These are phyloP conservation scores for Phytophthora podocarpi DNA, from an alignment of 352 stramenopile genomes.

Conservation along the genomic window DNA sequence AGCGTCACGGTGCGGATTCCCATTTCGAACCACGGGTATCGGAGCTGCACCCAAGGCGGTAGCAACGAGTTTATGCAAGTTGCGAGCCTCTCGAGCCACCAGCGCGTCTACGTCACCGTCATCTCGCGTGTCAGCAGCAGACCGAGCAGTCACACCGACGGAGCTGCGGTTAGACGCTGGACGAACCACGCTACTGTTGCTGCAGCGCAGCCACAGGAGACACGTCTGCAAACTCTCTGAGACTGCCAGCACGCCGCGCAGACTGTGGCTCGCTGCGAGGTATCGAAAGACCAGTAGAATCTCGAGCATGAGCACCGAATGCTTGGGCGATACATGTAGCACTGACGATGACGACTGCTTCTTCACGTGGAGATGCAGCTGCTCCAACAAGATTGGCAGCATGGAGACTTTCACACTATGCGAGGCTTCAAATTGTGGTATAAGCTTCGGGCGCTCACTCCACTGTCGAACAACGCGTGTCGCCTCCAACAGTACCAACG, in stretches of 20 bases:
- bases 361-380: background rate
- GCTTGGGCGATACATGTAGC: conserved; percentile 1
- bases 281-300: conserved; percentile 21
- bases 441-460: conserved; percentile 18
- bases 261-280: background rate
- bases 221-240: conserved; percentile 21
- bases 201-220: conserved; percentile 11
- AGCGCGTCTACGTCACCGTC: conserved; percentile 25
- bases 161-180: too few relatives aligned
- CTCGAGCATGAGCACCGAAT: conserved; percentile 18
- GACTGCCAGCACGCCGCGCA: background rate
- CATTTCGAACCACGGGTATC: too few relatives aligned
- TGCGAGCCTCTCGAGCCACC: conserved; percentile 21
- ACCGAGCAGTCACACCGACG: too few relatives aligned
- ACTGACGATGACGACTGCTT: too few relatives aligned
- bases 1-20: background rate
- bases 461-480: conserved; percentile 30
- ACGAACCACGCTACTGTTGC: too few relatives aligned
- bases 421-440: conserved; percentile 10
- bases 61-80: conserved; percentile 4
- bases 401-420: conserved; percentile 1
- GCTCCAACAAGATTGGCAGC: conserved; percentile 14
- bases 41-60: background rate
- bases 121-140: background rate
- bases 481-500: conserved; percentile 24